Evolutionary conservation across 192 early-diverging fungal genomes (phyloP).

Genomic region (Endogone sp.): DNA sequence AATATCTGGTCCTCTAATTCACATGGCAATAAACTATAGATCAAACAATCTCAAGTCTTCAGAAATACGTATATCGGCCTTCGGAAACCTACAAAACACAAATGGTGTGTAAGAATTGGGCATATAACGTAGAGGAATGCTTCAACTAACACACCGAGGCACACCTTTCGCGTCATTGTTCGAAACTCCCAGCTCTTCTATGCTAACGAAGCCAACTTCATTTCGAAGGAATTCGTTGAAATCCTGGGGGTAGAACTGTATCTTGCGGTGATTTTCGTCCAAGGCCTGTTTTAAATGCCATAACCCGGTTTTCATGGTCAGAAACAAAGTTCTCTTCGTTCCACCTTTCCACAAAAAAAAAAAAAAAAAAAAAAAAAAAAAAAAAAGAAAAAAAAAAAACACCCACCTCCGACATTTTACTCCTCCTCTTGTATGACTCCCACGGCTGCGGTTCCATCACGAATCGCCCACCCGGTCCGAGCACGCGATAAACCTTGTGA

Average conservation of each 20-base stretch:
- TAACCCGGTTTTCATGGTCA: neutral
- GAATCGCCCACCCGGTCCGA: conserved; percentile 57
- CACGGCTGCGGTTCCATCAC: conserved; percentile 70
- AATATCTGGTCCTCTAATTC: too few species aligned
- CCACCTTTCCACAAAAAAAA: neutral
- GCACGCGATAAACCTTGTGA: conserved; percentile 48
- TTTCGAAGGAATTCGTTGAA: conserved; percentile 36
- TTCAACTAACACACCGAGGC: neutral
- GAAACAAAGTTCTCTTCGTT: neutral
- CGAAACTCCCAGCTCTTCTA: conserved; percentile 17
- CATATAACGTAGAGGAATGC: neutral
- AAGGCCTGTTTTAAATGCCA: conserved; percentile 23
- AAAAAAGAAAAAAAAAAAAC: neutral
- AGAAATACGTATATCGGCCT: neutral
- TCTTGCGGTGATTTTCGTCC: conserved; percentile 23
- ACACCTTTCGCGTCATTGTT: conserved; percentile 12
- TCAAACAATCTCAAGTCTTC: too few species aligned
- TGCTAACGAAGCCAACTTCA: conserved; percentile 33
- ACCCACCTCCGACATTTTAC: conserved; percentile 31
- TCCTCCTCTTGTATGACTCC: conserved; percentile 47
- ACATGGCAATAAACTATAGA: too few species aligned
- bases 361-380: conserved; percentile 11
- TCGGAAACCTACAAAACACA: neutral
- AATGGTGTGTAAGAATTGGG: neutral
- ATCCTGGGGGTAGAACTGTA: conserved; percentile 35